Base-by-base conservation (phyloP, 2,329 filamentous ascomycete genomes). In the Fragosphaeria purpurea region DNA sequence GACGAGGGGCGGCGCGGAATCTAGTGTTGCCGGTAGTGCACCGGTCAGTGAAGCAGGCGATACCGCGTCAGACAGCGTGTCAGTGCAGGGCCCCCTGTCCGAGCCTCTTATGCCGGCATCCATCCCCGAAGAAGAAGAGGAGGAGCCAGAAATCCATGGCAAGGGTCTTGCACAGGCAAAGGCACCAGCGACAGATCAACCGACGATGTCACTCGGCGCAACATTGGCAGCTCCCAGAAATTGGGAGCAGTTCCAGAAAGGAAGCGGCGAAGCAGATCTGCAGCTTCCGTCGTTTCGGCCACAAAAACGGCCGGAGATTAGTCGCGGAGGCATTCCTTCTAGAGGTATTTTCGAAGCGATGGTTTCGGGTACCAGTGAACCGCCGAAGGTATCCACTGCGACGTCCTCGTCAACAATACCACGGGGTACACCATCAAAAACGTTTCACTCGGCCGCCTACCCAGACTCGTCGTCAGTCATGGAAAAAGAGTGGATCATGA, bases 401-500 rank as follows among this genome's bases (percentile, higher is more conserved):
- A 40, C 47, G n/a, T 48, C 51, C 37, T 47, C 51, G 6, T n/a
- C 50, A 9, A 44, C 47, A 38, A 47, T 31, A 38, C 35, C 44
- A 3, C 48, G 35, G 35, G 35, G 11, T 11, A 37, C 35, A 22
- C 22, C 22, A 22, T 22, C 48, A 5, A 35, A 37, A 10, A 46
- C 47, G 32, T 41, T 41, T 13, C 40, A 47, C 38, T 34, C 51
- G 7, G 44, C 47, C 30, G 41, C 41, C n/a, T 47, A 40, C 39
- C n/a, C 73, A 1, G 76, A 79, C 35, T 72, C 70, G 5, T 77
- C 77, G 0, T 73, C 76, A 33, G 86, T 88, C 46, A 71, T 88
- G 32, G 85, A 89, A 63, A 84, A 88, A 65, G 87, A 86, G 3
- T 93, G 87, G 86, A 85, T 93, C 68, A 82, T 85, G 71, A 93